Conservation (phyloP, 2,329 filamentous ascomycete genomes). For the Pseudogymnoascus sp. region DNA sequence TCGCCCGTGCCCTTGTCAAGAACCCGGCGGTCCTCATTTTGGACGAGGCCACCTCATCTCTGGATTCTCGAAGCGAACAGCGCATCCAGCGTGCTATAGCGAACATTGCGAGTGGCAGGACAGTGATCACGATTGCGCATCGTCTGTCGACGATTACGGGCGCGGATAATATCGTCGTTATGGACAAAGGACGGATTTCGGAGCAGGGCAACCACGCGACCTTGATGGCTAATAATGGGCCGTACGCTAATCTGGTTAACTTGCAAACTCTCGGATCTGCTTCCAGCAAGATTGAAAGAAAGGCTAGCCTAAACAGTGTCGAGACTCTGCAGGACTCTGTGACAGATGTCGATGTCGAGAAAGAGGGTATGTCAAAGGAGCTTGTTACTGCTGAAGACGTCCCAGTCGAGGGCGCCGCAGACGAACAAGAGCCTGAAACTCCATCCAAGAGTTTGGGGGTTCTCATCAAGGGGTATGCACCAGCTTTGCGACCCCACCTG, state of each 20-base stretch:
- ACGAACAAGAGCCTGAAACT: constrained; percentile 14
- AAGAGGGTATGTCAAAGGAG: not conserved
- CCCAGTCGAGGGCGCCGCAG: constrained; percentile 21
- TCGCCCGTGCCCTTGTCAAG: constrained; percentile 50
- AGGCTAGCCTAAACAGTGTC: constrained; percentile 10
- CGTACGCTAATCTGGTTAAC: constrained; percentile 32
- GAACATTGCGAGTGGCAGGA: constrained; percentile 72
- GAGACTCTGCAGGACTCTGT: constrained; percentile 13
- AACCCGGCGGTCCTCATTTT: constrained; percentile 51
- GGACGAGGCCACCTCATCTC: constrained; percentile 54
- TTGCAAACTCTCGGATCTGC: constrained; percentile 27
- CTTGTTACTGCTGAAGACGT: constrained; percentile 12
- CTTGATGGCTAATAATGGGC: constrained; percentile 57
- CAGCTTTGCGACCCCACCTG: constrained; percentile 12
- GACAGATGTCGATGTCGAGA: constrained; percentile 13
- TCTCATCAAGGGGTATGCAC: constrained; percentile 13
- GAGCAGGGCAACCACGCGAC: constrained; percentile 73
- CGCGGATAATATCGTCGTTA: constrained; percentile 75
- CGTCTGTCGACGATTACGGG: constrained; percentile 85
- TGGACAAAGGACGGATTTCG: constrained; percentile 64
- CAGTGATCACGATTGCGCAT: constrained; percentile 89
- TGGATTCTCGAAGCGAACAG: constrained; percentile 84
- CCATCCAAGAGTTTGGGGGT: constrained; percentile 16
- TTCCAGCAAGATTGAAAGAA: constrained; percentile 15
- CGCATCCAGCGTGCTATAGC: constrained; percentile 81